Percentiles rank a stretch among this genome's conserved stretches.
Conservation (phyloP, 2,329 filamentous ascomycete species). For the Fusarium graminum region DNA sequence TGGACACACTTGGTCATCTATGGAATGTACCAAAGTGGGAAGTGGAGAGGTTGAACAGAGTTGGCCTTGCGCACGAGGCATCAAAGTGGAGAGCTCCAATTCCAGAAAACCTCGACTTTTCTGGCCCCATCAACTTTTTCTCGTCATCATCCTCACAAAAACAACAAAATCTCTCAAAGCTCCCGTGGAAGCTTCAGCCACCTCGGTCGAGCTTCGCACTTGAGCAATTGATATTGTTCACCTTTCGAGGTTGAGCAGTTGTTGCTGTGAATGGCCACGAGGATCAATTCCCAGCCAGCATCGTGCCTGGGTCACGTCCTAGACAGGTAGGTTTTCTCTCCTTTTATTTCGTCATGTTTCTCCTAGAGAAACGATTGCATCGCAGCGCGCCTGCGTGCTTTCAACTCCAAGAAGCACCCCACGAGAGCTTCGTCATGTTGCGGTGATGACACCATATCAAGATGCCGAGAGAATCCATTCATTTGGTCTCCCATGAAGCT, state of each 20-base stretch:
- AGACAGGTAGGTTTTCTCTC: conserved; percentile 48
- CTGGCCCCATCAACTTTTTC: conserved; percentile 24
- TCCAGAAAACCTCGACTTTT: conserved; percentile 46
- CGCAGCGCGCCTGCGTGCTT: not conserved
- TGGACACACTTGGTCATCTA: not conserved
- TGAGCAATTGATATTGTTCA: conserved; percentile 39
- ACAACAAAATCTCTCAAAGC: conserved; percentile 26
- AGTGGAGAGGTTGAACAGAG: conserved; percentile 2
- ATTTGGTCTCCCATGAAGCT: conserved; percentile 72
- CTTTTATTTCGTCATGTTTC: not conserved
- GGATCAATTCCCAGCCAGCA: conserved; percentile 42
- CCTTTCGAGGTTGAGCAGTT: conserved; percentile 35
- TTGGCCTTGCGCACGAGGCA: conserved; percentile 51
- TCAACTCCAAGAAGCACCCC: conserved; percentile 1
- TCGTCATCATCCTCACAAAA: conserved; percentile 36
- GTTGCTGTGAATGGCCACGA: conserved; percentile 48
- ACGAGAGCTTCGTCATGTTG: conserved; percentile 48
- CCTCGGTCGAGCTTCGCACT: conserved; percentile 36
- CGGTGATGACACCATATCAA: conserved; percentile 72
- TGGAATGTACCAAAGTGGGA: conserved; percentile 6
- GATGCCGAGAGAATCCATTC: conserved; percentile 71
- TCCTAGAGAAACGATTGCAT: not conserved
- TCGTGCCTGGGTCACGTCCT: conserved; percentile 50
- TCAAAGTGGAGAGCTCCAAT: conserved; percentile 50
- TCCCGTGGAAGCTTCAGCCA: conserved; percentile 21